Evolutionary conservation across 192 early-diverging fungal species (phyloP), one percentile per base, ranked within the genome.

Genomic region (Gigaspora rosea): DNA sequence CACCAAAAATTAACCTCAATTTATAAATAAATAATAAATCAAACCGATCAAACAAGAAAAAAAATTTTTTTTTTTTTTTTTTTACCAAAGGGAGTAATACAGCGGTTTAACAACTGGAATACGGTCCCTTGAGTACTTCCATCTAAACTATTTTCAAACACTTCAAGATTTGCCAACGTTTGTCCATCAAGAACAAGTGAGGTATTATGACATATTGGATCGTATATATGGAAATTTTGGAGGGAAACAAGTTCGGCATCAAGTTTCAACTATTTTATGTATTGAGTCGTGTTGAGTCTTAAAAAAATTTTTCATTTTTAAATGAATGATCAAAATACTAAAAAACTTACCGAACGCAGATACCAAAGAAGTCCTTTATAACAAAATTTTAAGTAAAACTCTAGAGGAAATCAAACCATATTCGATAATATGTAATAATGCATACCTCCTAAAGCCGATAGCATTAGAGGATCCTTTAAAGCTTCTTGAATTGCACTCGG

Each of bases 121-220:
- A 99, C 88, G 0, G 96, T 95, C 8, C 96, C 95, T 16, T 88
- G 73, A 8, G 88, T 87, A 10, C 86, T 80, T 10, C 93, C 91
- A 78, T 96, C 95, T 12, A 84, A 75, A 0, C 92, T 87, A 70
- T 96, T 95, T 71, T 94, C 83, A 66, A 99, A 95, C 16, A 99
- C 82, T 75, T 99, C 97, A 27, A 99, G 80, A 71, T 98, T 98
- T 65, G 92, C 85, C 20, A 99, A 81, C 1, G 98, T 96, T 63
- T 96, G 95, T 4, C 96, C 96, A 69, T 99, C 97, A 36, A 99
- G 86, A 20, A 97, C 87, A 20, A 98, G 83, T 13, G 92, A 92
- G 10, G 88, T 86, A 1, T 83, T 81, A 36, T 90, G 88, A 57
- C 91, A 88, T 71, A 97, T 88, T 12, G 96, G 96, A 70, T 96